Evolutionary conservation across 2,329 filamentous ascomycete species (phyloP).

Genomic region (Purpureocillium lavendulum): DNA sequence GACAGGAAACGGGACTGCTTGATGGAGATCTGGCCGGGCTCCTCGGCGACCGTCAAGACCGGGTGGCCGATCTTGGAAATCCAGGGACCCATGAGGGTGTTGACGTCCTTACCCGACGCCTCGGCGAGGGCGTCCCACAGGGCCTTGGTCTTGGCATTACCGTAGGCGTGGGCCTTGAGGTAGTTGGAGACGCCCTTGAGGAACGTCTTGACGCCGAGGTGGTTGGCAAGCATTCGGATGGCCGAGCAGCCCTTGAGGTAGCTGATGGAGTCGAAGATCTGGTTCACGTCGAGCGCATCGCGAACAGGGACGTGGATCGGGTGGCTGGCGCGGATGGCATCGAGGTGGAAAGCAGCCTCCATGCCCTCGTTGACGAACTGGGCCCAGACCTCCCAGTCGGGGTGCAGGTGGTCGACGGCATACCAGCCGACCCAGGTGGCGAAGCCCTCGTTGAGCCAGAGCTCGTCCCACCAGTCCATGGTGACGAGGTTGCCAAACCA

Average conservation of each 20-base stretch:
- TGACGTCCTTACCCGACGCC: constrained; percentile 80
- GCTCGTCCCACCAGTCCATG: constrained; percentile 94
- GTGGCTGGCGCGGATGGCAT: constrained; percentile 85
- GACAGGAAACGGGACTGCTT: constrained; percentile 86
- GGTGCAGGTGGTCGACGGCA: constrained; percentile 83
- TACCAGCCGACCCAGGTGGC: constrained; percentile 98
- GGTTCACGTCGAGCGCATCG: constrained; percentile 91
- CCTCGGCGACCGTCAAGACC: constrained; percentile 76
- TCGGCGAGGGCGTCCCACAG: constrained; percentile 84
- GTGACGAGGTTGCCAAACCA: constrained; percentile 95
- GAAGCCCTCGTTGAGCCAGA: constrained; percentile 94
- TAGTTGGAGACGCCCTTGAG: constrained; percentile 85
- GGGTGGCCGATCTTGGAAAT: constrained; percentile 94
- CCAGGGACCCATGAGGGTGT: constrained; percentile 86
- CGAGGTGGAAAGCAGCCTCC: constrained; percentile 83
- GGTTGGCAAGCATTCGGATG: constrained; percentile 89
- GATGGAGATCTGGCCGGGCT: constrained; percentile 71
- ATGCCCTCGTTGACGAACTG: constrained; percentile 95
- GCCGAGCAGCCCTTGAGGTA: constrained; percentile 95
- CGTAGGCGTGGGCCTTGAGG: constrained; percentile 79
- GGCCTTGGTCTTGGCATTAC: constrained; percentile 84
- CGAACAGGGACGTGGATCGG: constrained; percentile 93
- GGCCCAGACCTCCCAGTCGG: constrained; percentile 96
- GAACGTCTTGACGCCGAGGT: constrained; percentile 83
- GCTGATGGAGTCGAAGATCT: constrained; percentile 95